Percentiles rank a stretch among this genome's conserved stretches.
These are phyloP conservation scores for Cryptosporidium tyzzeri DNA, from an alignment of 169 alveolate genomes.

Conservation along the genomic window DNA sequence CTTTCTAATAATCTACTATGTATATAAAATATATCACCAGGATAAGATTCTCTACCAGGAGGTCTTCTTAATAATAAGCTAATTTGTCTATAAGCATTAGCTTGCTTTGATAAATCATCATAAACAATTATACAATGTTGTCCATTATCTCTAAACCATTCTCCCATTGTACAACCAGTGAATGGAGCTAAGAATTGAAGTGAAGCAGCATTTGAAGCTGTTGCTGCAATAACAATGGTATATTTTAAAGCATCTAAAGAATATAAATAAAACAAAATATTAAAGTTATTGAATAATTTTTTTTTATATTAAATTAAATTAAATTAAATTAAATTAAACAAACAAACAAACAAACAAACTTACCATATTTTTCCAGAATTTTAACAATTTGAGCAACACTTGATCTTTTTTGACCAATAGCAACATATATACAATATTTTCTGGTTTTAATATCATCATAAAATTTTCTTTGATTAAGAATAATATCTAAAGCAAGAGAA, in stretches of 20 bases:
- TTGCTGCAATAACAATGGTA: constrained; percentile 96
- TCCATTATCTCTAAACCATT: constrained; percentile 97
- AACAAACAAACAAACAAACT: constrained; percentile 49
- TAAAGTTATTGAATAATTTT: background rate
- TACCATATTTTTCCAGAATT: constrained; percentile 88
- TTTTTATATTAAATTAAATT: background rate
- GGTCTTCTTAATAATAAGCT: constrained; percentile 94
- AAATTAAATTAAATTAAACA: background rate
- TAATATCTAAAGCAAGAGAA: constrained; percentile 96
- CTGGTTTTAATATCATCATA: constrained; percentile 77
- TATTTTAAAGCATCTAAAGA: constrained; percentile 84
- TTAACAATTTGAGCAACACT: constrained; percentile 93
- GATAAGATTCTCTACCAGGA: constrained; percentile 97
- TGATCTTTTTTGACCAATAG: constrained; percentile 97
- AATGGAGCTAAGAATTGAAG: constrained; percentile 98
- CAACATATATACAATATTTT: constrained; percentile 97
- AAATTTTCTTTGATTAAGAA: constrained; percentile 91
- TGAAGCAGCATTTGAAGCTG: constrained; percentile 99
- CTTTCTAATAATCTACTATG: constrained; percentile 97
- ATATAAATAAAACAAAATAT: background rate
- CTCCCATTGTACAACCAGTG: constrained; percentile 98
- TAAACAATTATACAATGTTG: constrained; percentile 95
- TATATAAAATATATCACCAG: constrained; percentile 97
- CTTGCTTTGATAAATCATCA: constrained; percentile 98
- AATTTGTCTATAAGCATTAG: constrained; percentile 98